Evolutionary conservation across 495 filamentous ascomycete species (phyloP).

Genomic region (Mytilinidion resinicola): DNA sequence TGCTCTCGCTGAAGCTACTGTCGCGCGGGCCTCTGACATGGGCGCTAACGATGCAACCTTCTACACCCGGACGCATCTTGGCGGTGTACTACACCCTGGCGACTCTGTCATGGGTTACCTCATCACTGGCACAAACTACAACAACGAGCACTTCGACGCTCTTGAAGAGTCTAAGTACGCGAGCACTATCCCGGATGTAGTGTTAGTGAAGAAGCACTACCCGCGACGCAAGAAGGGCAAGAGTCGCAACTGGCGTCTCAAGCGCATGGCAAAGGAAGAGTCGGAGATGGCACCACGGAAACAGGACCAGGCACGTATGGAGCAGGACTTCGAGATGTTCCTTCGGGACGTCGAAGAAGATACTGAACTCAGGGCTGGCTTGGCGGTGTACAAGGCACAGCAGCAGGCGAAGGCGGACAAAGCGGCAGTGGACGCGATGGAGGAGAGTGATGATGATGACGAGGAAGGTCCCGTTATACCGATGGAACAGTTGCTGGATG

Average conservation of each 20-base stretch:
- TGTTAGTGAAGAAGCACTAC: conserved; percentile 95
- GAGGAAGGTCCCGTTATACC: conserved; percentile 38
- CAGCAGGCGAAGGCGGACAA: conserved; percentile 38
- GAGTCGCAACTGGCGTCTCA: conserved; percentile 82
- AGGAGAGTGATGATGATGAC: conserved; percentile 34
- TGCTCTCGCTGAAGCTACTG: conserved; percentile 74
- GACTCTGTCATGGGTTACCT: conserved; percentile 92
- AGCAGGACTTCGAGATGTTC: conserved; percentile 94
- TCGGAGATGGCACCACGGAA: conserved; percentile 71
- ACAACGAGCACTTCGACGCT: conserved; percentile 74
- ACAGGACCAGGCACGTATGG: conserved; percentile 74
- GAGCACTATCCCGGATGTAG: conserved; percentile 78
- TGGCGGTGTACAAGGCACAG: conserved; percentile 77
- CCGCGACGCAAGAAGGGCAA: conserved; percentile 75
- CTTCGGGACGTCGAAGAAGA: conserved; percentile 95
- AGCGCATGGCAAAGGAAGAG: conserved; percentile 86
- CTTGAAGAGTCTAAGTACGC: conserved; percentile 64
- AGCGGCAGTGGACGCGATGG: conserved; percentile 58
- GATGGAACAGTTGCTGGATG: conserved; percentile 42
- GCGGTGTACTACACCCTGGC: conserved; percentile 76
- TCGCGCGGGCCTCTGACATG: conserved; percentile 84
- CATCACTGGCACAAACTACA: conserved; percentile 82
- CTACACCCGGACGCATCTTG: conserved; percentile 84
- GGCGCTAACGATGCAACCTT: conserved; percentile 79
- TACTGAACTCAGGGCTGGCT: conserved; percentile 70